Conservation (phyloP, 768 basidiomycete genomes). For the Strobilomyces dryophilus region DNA sequence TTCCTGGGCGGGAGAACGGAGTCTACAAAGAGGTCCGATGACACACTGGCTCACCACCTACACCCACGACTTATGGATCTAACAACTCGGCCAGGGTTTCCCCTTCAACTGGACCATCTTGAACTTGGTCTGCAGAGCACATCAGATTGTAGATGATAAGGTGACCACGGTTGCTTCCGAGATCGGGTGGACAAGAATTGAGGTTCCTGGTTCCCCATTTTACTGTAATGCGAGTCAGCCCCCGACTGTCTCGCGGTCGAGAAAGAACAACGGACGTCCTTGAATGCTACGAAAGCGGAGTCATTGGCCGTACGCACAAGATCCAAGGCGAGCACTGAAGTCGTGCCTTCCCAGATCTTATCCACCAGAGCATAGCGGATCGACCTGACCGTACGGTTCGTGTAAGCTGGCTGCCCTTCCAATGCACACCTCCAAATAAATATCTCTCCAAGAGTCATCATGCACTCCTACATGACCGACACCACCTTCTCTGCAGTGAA, state of each 20-base stretch:
- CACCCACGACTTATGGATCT: no score
- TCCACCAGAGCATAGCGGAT: constrained; percentile 72
- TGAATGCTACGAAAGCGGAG: constrained; percentile 44
- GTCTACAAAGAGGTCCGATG: no score
- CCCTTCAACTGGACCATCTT: no score
- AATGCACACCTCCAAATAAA: constrained; percentile 70
- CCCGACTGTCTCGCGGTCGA: constrained; percentile 19
- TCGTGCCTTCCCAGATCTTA: constrained; percentile 81
- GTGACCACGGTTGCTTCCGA: constrained; percentile 26
- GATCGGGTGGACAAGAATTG: constrained; percentile 36
- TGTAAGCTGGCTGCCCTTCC: constrained; percentile 33
- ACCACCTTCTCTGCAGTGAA: constrained; percentile 64
- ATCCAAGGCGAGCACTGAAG: constrained; percentile 65
- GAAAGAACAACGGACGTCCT: constrained; percentile 37
- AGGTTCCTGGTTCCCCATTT: constrained; percentile 54
- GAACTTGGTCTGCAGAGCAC: no score
- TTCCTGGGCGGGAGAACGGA: no score
- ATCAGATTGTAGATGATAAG: no score
- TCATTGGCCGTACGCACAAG: constrained; percentile 52
- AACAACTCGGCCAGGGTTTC: no score
- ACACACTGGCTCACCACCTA: no score
- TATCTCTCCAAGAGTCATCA: constrained; percentile 73
- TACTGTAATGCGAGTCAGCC: neutral
- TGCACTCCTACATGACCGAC: constrained; percentile 66
- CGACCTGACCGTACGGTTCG: constrained; percentile 27